Conservation (phyloP, 345 rosid genomes). For the Gossypioides kirkii region DNA sequence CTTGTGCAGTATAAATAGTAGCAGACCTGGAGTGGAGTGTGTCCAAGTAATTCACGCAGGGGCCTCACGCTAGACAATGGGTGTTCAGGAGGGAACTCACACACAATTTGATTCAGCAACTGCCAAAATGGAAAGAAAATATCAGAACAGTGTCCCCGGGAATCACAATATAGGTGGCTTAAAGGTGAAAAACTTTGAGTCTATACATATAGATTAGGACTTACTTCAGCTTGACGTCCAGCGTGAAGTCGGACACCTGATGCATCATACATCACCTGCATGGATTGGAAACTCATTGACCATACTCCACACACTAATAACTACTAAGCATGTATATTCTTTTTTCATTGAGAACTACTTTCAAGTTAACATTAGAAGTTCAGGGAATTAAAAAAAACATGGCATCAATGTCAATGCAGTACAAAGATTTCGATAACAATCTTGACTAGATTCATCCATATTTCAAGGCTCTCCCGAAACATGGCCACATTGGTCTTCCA, state of each 20-base stretch:
- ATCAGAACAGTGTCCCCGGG: not conserved
- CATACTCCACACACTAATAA: not conserved
- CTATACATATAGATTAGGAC: constrained; percentile 10
- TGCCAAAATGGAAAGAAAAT: constrained; percentile 26
- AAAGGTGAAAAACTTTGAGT: constrained; percentile 8
- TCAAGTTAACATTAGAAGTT: not conserved
- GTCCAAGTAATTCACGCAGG: constrained; percentile 91
- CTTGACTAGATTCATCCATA: not conserved
- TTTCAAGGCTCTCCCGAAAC: not conserved
- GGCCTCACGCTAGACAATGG: constrained; percentile 81
- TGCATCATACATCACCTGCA: constrained; percentile 98
- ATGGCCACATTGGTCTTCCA: not conserved
- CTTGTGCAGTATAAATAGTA: constrained; percentile 8
- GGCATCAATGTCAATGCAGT: not conserved
- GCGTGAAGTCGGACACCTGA: constrained; percentile 95
- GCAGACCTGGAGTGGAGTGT: constrained; percentile 87
- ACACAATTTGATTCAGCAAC: constrained; percentile 93
- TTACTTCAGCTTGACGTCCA: constrained; percentile 97
- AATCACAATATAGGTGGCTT: constrained; percentile 7
- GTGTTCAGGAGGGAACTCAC: constrained; percentile 96
- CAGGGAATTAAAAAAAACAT: not conserved
- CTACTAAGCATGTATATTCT: not conserved
- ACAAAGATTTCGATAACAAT: not conserved
- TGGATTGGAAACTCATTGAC: not conserved
- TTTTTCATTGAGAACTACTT: not conserved